Base-by-base conservation (phyloP, 2,329 filamentous ascomycete genomes). In the Metarhizium sp. region DNA sequence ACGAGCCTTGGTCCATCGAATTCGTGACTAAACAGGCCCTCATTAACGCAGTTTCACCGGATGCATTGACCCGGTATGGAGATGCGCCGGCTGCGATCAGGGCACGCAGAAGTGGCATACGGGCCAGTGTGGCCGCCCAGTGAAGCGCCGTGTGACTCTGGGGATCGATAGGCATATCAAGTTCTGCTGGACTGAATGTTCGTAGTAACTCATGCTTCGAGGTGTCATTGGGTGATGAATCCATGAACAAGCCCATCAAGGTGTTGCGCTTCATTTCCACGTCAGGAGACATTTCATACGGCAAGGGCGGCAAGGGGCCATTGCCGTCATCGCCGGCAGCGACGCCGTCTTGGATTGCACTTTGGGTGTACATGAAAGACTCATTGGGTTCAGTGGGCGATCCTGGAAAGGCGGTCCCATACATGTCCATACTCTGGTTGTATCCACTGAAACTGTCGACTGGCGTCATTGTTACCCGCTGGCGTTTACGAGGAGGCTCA, bases 21-120 rank as follows among this genome's bases (percentile, higher is more conserved):
- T 99, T 99, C 54, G 92, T 95, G 11, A 96, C 94, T 1, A 89
- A 82, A 57, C 92, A 94, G 3, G 94, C 91, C 58, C 92, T 87
- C 80, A 97, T 96, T 47, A 99, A 73, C 0, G 94, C 90, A 0
- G 92, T 96, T 70, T 97, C 92, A 14, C 94, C 94, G 1, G 87
- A 87, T 29, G 86, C 85, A 65, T 97, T 99, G 1, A 95, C 87
- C 34, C 94, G 83, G 67, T 86, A 89, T 50, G 95, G 90, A 61
- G 86, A 95, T 1, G 92, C 92, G 1, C 94, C 94, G 50, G 87
- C 87, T 5, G 84, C 79, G 55, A 97, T 88, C 11, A 99, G 78
- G 0, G 92, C 81, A 54, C 88, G 85, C 55, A 97, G 77, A 6
- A 99, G 78, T 1, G 88, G 82, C 67, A 95, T 86, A 16, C 92